Evolutionary conservation across 306 rosid genomes (phyloP).

Genomic region (Lathyrus sativus): DNA sequence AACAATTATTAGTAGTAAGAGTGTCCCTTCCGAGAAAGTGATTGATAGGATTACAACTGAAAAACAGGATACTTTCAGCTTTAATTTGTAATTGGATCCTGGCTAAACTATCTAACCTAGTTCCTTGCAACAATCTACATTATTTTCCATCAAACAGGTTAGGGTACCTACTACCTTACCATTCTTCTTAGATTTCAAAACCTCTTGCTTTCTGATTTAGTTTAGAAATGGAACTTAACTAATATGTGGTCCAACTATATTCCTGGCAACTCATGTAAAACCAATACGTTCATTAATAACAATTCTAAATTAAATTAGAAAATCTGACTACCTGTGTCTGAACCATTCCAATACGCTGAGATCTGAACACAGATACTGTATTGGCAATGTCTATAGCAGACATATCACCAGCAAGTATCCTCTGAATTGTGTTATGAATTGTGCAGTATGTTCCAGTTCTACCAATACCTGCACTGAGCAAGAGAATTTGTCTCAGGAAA

Average conservation of each 20-base stretch:
- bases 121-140: slow-evolving; percentile 16
- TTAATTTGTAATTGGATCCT: slow-evolving; percentile 18
- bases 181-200: slow-evolving; percentile 19
- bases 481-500: slow-evolving; percentile 52
- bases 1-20: slow-evolving; percentile 26
- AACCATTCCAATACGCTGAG: slow-evolving; percentile 96
- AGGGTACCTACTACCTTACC: slow-evolving; percentile 11
- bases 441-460: slow-evolving; percentile 94
- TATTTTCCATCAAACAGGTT: slow-evolving; percentile 19
- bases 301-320: slow-evolving; percentile 25
- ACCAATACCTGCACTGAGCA: slow-evolving; percentile 97
- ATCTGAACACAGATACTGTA: slow-evolving; percentile 73
- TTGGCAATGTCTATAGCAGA: slow-evolving; percentile 75
- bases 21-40: slow-evolving; percentile 7
- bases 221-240: slow-evolving; percentile 28
- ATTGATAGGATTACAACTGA: slow-evolving; percentile 9
- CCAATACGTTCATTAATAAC: slow-evolving; percentile 17
- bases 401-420: slow-evolving; percentile 87
- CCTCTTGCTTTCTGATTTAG: slow-evolving; percentile 3
- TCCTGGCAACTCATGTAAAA: slow-evolving; percentile 26
- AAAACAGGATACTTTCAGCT: slow-evolving; percentile 12
- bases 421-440: slow-evolving; percentile 86
- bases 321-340: slow-evolving; percentile 71
- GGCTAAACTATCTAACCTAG: slow-evolving; percentile 14
- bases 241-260: slow-evolving; percentile 4